Base-by-base conservation (phyloP, 192 early-diverging fungal species). In the Rhizophagus sp. region DNA sequence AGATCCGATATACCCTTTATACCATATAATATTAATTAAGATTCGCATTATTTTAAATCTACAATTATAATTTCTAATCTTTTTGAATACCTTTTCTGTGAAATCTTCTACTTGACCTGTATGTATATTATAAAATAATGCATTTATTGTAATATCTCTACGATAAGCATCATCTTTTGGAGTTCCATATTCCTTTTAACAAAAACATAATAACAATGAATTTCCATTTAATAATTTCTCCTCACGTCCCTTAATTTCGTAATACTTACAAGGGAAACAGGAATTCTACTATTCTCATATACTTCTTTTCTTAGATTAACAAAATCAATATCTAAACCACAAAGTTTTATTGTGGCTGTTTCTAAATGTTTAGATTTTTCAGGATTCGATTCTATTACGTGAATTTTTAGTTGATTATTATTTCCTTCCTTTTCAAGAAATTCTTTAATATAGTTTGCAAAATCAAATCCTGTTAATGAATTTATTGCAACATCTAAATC, bases 91-190 rank as follows among this genome's bases (percentile, higher is more conserved):
- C 65, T 84, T 80, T 15, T 87, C 85, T 3, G 95, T 97, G 74
- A 92, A 96, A 83, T 98, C 97, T 86, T 98, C 97, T 10, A 98
- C 93, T 44, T 83, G 9, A 1, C 83, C 73, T 0, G 95, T 95
- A 76, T 95, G 92, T 15, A 99, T 89, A 84, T 99, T 99, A 87
- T 97, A 99, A 75, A 99, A 98, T 66, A 99, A 87, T 17, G 97
- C 92, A 80, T 99, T 99, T 83, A 99, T 97, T 30, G 98, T 99
- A 15, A 93, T 96, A 83, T 99, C 98, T n/a, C 98, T 89, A 0
- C 98, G 92, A 67, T 90, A 83, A 8, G 98, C 97, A 81, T 99
- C 98, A 78, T 99, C 93, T 15, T 81, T 67, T 0, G 98, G 97
- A 15, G 97, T 96, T 27, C 97, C 98, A 83, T 95, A 97, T 49